Percentiles rank a stretch among this genome's conserved stretches.
Evolutionary conservation across 1,139 yeast species (phyloP).

Genomic region (Kurtzmaniella natalensis): DNA sequence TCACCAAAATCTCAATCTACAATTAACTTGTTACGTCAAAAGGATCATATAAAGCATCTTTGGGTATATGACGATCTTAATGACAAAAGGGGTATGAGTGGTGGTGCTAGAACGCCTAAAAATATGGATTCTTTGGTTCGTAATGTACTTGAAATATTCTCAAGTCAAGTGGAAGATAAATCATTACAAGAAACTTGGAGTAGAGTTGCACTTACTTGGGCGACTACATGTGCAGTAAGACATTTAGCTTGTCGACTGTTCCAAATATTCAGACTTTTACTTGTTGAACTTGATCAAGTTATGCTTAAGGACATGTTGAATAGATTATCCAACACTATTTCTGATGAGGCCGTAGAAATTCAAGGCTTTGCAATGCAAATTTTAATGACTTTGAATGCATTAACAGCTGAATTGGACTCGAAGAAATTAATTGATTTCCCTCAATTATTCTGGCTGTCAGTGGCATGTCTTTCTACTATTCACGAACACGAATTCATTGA

Average conservation of each 20-base stretch:
- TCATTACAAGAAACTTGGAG: conserved; percentile 81
- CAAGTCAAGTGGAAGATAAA: conserved; percentile 12
- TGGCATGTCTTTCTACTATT: conserved; percentile 84
- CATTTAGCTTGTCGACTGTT: conserved; percentile 96
- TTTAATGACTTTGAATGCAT: conserved; percentile 88
- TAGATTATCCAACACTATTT: conserved; percentile 84
- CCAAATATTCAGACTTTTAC: conserved; percentile 80
- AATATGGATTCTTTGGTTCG: conserved; percentile 79
- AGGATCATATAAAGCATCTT: conserved; percentile 32
- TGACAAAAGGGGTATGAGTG: conserved; percentile 40
- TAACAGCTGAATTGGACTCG: conserved; percentile 78
- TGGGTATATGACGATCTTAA: conserved; percentile 90
- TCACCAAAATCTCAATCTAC: conserved; percentile 47
- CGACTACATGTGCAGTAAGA: conserved; percentile 95
- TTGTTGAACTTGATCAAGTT: conserved; percentile 73
- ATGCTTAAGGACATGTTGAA: conserved; percentile 95
- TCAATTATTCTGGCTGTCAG: conserved; percentile 92
- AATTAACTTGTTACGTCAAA: conserved; percentile 49
- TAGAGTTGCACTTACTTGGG: conserved; percentile 81
- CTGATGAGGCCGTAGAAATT: conserved; percentile 83
- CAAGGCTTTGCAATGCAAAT: conserved; percentile 98
- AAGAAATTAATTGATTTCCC: conserved; percentile 83
- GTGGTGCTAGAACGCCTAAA: conserved; percentile 81
- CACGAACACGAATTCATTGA: conserved; percentile 94
- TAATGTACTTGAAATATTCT: conserved; percentile 56